Conservation (phyloP, 2,329 filamentous ascomycete genomes). For the Paracoccidioides lutzii region DNA sequence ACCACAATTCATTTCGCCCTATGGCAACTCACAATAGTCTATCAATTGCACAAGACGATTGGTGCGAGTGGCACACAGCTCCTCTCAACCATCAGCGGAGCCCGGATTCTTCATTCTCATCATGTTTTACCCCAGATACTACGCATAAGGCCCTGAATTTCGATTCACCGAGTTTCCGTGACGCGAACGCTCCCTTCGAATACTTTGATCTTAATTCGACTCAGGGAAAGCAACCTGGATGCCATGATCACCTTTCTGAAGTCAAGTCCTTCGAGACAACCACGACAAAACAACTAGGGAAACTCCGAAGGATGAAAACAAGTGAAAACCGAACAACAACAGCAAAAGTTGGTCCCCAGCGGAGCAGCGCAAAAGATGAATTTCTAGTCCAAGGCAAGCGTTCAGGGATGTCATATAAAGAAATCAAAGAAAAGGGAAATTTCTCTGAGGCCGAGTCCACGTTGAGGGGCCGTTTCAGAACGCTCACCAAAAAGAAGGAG, state of each 20-base stretch:
- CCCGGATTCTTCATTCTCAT: slow-evolving; percentile 6
- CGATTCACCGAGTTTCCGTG: background rate
- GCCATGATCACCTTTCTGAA: background rate
- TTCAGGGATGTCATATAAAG: slow-evolving; percentile 34
- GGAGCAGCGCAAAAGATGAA: slow-evolving; percentile 21
- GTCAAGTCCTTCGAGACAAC: background rate
- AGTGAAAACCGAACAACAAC: background rate
- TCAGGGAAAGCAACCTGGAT: background rate
- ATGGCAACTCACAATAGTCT: background rate
- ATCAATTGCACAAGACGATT: background rate
- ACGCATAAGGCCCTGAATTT: background rate
- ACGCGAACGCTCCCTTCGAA: slow-evolving; percentile 1
- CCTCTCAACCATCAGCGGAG: slow-evolving; percentile 3
- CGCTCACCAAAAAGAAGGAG: slow-evolving; percentile 34
- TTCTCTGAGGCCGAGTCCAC: slow-evolving; percentile 38
- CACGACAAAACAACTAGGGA: background rate
- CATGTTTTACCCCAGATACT: slow-evolving; percentile 3
- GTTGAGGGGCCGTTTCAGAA: slow-evolving; percentile 34
- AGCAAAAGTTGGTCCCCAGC: background rate
- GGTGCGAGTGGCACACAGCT: background rate
- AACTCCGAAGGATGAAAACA: background rate
- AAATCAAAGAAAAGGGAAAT: slow-evolving; percentile 32
- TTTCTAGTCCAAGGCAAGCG: slow-evolving; percentile 31
- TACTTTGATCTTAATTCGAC: background rate
- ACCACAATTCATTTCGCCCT: background rate